phyloP scores from a whole-genome alignment of 441 rosid genomes.

The Hura crepitans region DNA sequence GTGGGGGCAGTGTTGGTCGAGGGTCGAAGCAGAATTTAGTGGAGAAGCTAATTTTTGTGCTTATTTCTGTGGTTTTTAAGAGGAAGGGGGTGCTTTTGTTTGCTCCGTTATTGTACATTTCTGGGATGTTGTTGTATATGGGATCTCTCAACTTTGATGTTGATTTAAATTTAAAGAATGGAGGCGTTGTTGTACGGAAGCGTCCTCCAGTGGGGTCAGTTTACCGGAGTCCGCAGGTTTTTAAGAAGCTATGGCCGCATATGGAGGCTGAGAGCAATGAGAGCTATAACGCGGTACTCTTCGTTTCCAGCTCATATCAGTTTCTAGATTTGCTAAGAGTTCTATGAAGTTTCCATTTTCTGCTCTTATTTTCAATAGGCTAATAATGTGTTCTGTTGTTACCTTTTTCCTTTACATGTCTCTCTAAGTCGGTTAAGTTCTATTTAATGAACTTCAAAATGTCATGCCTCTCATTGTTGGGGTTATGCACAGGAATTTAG shows the following conservation, averaged over 20 bases:
- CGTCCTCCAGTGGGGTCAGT: constrained; percentile 67
- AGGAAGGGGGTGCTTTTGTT: constrained; percentile 70
- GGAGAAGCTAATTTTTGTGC: constrained; percentile 48
- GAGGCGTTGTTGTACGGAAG: constrained; percentile 48
- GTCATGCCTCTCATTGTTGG: not conserved
- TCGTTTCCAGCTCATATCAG: not conserved
- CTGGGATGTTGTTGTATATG: constrained; percentile 83
- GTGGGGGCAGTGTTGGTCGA: constrained; percentile 25
- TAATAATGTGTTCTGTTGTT: not conserved
- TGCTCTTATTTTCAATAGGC: not conserved
- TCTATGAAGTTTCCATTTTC: not conserved
- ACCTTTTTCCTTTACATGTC: not conserved
- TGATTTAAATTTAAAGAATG: constrained; percentile 46
- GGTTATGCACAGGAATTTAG: not conserved
- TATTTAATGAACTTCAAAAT: not conserved
- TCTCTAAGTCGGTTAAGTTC: not conserved
- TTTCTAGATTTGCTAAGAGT: not conserved
- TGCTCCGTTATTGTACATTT: constrained; percentile 79
- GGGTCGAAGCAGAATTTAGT: constrained; percentile 41
- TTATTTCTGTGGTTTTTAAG: constrained; percentile 57
- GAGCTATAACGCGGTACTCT: constrained; percentile 57
- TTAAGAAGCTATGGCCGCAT: constrained; percentile 69
- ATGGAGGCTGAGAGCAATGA: constrained; percentile 71
- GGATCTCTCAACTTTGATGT: constrained; percentile 76
- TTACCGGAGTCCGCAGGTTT: constrained; percentile 83